These are phyloP conservation scores for Ganoderma multipileum DNA, from an alignment of 1,284 basidiomycete genomes.

Conservation along the genomic window DNA sequence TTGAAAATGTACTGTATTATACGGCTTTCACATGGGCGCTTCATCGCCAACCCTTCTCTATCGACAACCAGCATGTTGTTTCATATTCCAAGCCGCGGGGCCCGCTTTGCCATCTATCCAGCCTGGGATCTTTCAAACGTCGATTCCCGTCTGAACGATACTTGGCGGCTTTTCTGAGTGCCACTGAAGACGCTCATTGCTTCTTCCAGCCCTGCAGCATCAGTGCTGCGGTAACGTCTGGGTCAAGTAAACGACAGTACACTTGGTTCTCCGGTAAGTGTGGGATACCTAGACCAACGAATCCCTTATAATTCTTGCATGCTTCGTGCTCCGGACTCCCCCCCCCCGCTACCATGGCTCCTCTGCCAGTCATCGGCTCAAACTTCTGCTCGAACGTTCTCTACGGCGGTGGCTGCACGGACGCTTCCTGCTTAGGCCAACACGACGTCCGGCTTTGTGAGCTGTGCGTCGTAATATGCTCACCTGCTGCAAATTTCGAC, in stretches of 20 bases:
- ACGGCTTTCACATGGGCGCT: neutral
- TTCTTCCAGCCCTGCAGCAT: neutral
- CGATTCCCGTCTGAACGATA: neutral
- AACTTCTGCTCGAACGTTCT: constrained; percentile 22
- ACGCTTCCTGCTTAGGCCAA: constrained; percentile 10
- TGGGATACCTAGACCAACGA: neutral
- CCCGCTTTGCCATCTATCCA: neutral
- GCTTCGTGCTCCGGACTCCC: neutral
- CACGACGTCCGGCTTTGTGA: constrained; percentile 30
- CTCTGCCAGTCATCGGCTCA: neutral
- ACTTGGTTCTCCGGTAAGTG: neutral
- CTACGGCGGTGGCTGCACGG: constrained; percentile 23
- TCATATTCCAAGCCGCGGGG: neutral
- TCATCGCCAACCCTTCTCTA: neutral
- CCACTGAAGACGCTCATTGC: neutral
- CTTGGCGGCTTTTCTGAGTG: neutral
- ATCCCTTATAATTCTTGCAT: neutral
- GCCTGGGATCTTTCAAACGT: neutral
- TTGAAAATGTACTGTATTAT: no score
- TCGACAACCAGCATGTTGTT: neutral
- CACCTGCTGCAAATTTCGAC: constrained; percentile 14
- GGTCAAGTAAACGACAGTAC: neutral
- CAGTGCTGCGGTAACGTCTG: constrained; percentile 3
- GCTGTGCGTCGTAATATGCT: constrained; percentile 27
- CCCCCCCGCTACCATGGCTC: neutral